Evolutionary conservation across 768 basidiomycete species (phyloP), one percentile per base, ranked within the genome.

Genomic region (Kwoniella bestiolae): DNA sequence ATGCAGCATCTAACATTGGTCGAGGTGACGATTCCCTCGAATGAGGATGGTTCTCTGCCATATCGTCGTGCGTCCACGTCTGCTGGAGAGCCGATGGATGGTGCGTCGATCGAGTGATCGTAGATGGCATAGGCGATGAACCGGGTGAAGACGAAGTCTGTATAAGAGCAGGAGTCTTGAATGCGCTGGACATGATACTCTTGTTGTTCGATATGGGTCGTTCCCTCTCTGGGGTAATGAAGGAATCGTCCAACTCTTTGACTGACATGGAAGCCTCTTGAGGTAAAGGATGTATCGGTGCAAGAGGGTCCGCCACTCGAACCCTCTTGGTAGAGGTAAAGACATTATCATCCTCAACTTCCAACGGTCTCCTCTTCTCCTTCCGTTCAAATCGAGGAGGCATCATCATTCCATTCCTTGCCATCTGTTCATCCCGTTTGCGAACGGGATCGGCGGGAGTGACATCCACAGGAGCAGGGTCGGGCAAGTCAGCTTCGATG

Each of bases 111-210:
- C 76, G 71, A n/a, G 64, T 63, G 38, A 75, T 66, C 1, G 76
- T 75, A 3, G 64, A 64, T 6, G 75, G 76, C 76, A 77, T 77
- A 11, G 76, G 76, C 18, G 76, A 77, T 28, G 76, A 77, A 14
- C 71, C 72, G 25, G 76, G 76, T 4, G 73, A 75, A 38, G 76
- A 77, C 8, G 73, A 67, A 2, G 73, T 66, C 41, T 75, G 70
- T 56, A 77, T 70, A 34, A 77, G 56, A 16, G 72, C 76, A 12
- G 76, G 76, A 12, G 76, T 77, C 50, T 73, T 75, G 72, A 75
- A 75, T 5, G 68, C 67, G 21, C 72, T 73, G 1, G 67, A 69
- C 47, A 50, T 59, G 29, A 70, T 21, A 51, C 59, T 67, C 23
- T 61, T 60, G 45, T 65, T 74, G 14, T 35, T 60, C 1, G 60